A percentile compares a stretch with the other conserved stretches of the same genome.
Evolutionary conservation across 2,329 filamentous ascomycete genomes (phyloP).

Genomic region (Arachnopeziza araneosa): DNA sequence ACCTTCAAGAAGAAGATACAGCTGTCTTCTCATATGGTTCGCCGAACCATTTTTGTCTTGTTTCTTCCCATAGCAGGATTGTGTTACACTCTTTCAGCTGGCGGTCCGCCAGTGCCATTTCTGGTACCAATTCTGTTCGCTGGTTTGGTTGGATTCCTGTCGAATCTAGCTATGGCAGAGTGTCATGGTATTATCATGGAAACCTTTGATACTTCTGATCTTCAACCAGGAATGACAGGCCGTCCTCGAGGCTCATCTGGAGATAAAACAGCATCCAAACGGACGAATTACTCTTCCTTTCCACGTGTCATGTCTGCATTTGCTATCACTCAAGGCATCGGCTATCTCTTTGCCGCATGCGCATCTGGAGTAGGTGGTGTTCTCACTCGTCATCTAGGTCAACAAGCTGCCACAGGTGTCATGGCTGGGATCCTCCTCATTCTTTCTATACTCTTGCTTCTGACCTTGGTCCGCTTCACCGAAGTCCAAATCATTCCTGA

Average conservation of each 20-base stretch:
- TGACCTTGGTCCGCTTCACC: slow-evolving; percentile 59
- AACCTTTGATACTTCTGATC: slow-evolving; percentile 73
- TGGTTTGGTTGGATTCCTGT: slow-evolving; percentile 62
- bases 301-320: slow-evolving; percentile 68
- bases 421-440: slow-evolving; percentile 62
- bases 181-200: slow-evolving; percentile 77
- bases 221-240: slow-evolving; percentile 65
- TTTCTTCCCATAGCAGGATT: slow-evolving; percentile 61
- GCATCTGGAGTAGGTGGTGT: slow-evolving; percentile 65
- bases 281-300: slow-evolving; percentile 71
- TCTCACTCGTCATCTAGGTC: slow-evolving; percentile 59
- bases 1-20: slow-evolving; percentile 58
- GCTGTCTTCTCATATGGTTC: slow-evolving; percentile 68
- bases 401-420: slow-evolving; percentile 62
- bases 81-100: slow-evolving; percentile 61
- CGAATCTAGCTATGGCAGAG: slow-evolving; percentile 68
- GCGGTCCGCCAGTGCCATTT: slow-evolving; percentile 54
- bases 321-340: slow-evolving; percentile 63
- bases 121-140: slow-evolving; percentile 63
- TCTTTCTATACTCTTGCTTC: slow-evolving; percentile 57
- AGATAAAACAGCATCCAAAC: slow-evolving; percentile 38
- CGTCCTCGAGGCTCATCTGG: slow-evolving; percentile 43
- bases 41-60: slow-evolving; percentile 62
- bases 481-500: slow-evolving; percentile 64
- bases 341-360: slow-evolving; percentile 63